Conservation (phyloP, 2,329 filamentous ascomycete species). For the Cytospora paraplurivora region DNA sequence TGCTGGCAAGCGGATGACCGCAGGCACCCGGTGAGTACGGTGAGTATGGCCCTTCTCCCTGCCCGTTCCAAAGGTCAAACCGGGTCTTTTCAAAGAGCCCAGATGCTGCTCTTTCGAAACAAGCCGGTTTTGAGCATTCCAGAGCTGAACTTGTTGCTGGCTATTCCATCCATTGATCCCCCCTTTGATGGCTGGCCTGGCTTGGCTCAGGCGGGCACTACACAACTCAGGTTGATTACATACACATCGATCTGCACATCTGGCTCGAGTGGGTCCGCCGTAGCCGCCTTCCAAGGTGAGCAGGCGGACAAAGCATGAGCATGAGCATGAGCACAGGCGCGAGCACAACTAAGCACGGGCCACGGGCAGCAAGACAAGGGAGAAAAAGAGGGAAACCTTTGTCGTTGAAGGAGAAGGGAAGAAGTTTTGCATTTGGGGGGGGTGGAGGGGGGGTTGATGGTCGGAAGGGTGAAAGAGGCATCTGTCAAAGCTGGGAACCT, state of each 20-base stretch:
- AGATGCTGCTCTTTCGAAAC: slow-evolving; percentile 1
- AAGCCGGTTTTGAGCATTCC: slow-evolving; percentile 8
- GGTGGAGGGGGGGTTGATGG: no score
- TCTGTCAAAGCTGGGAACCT: no score
- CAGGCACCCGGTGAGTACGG: slow-evolving; percentile 19
- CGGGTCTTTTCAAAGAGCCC: background rate
- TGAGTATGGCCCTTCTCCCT: slow-evolving; percentile 7
- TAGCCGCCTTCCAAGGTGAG: background rate
- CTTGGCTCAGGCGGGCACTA: slow-evolving; percentile 1
- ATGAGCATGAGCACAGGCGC: no score
- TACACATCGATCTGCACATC: slow-evolving; percentile 19
- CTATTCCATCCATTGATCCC: background rate
- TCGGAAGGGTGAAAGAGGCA: no score
- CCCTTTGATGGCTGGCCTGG: background rate
- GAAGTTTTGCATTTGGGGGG: background rate
- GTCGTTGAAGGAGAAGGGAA: background rate
- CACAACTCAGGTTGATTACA: background rate
- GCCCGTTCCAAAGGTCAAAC: background rate
- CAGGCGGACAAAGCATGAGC: background rate
- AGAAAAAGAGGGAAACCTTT: background rate
- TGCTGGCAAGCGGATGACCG: slow-evolving; percentile 15
- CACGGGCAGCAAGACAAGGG: slow-evolving; percentile 7
- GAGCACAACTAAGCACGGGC: slow-evolving; percentile 6
- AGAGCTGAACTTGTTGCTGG: background rate
- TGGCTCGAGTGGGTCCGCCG: slow-evolving; percentile 21